Evolutionary conservation across 208 protist genomes (phyloP), one percentile per base, ranked within the genome.

Genomic region (Leptomonas seymouri): DNA sequence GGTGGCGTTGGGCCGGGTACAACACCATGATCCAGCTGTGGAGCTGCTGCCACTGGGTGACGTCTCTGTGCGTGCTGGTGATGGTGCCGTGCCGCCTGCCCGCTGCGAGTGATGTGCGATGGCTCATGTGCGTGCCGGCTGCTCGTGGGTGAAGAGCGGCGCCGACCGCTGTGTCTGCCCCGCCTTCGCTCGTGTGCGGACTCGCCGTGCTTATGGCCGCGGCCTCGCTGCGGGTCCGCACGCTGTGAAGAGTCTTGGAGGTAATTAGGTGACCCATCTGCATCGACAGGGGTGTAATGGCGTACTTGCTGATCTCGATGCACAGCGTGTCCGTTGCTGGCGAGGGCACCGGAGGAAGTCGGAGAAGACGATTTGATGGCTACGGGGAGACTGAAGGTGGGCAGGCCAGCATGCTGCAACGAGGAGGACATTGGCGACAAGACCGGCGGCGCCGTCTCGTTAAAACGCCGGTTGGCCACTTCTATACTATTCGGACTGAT

Each of bases 401-500:
- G 27, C 4, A 45, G 60, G 16, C n/a, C n/a, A n/a, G n/a, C n/a
- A n/a, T n/a, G n/a, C n/a, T n/a, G n/a, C n/a, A 46, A 46, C 3
- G 60, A 65, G 16, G 60, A 67, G 20, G 61, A 67, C 1, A 34
- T 67, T 0, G 61, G 46, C 9, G 61, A 67, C 28, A 67, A 1
- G 9, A 67, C 61, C 23, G 61, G 61, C n/a, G 61, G 61, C 4
- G 61, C 61, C 2, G 61, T 67, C n/a, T 67, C 61, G 49, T 67
- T 57, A n/a, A 67, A 67, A 11, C 61, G 61, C 61, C 55, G 42
- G 61, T 67, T 46, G 0, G 61, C 61, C 28, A 67, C 30, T 23
- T 55, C 61, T 0, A 67, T 57, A 34, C 61, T 55, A 11, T 46
- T 67, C 14, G 61, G 61, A 36, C 23, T 56, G 36, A 42, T 34